Evolutionary conservation across 1,284 basidiomycete genomes (phyloP).

Genomic region (Sphagnurus paluster): DNA sequence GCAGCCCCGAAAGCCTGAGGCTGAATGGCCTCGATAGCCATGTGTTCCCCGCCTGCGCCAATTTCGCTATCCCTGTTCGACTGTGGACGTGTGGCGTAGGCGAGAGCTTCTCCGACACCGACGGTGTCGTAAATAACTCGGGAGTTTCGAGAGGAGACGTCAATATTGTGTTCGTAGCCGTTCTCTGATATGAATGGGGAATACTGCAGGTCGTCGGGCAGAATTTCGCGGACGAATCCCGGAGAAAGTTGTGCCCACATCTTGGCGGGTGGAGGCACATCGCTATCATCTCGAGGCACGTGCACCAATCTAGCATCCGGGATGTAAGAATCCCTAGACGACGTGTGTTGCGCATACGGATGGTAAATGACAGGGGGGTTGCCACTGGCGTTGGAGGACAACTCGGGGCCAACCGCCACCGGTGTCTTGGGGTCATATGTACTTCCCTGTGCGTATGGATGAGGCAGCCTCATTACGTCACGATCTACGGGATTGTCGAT

Average conservation of each 20-base stretch:
- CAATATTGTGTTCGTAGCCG: slow-evolving; percentile 13
- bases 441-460: slow-evolving; percentile 55
- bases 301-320: slow-evolving; percentile 23
- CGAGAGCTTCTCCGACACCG: slow-evolving; percentile 49
- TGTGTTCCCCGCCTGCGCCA: slow-evolving; percentile 43
- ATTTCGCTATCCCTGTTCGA: slow-evolving; percentile 47
- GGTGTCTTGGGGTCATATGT: slow-evolving; percentile 39
- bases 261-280: slow-evolving; percentile 41
- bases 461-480: slow-evolving; percentile 41
- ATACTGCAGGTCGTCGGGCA: slow-evolving; percentile 52
- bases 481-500: slow-evolving; percentile 31
- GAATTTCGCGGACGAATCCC: slow-evolving; percentile 50
- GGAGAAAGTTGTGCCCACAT: slow-evolving; percentile 56
- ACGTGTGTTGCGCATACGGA: slow-evolving; percentile 19
- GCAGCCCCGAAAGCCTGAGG: not conserved
- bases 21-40: not conserved
- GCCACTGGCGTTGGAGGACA: slow-evolving; percentile 45
- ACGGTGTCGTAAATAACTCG: slow-evolving; percentile 35
- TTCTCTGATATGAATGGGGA: slow-evolving; percentile 45
- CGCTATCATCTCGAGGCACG: slow-evolving; percentile 30
- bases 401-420: slow-evolving; percentile 26
- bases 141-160: slow-evolving; percentile 28
- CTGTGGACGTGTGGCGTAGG: slow-evolving; percentile 33
- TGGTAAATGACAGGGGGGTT: slow-evolving; percentile 37
- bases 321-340: slow-evolving; percentile 26